A percentile compares a stretch with the other conserved stretches of the same genome.
phyloP scores from a whole-genome alignment of 2,329 filamentous ascomycete species.

The Diaporthe capsici region DNA sequence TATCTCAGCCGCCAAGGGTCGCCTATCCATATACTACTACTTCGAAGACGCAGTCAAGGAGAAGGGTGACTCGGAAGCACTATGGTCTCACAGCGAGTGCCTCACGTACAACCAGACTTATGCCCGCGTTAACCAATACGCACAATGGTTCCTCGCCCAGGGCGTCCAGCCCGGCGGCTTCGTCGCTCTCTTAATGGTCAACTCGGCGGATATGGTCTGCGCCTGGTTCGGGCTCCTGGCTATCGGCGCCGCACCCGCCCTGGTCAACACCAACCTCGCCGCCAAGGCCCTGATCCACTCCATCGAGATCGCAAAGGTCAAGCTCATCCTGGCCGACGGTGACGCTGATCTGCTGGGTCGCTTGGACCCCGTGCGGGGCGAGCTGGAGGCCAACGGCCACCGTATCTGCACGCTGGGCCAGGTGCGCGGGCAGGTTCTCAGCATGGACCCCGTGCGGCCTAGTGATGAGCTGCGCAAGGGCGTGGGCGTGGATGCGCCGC shows the following conservation, averaged over 20 bases:
- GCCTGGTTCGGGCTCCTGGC: slow-evolving; percentile 75
- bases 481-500: slow-evolving; percentile 67
- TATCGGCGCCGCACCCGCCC: slow-evolving; percentile 77
- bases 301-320: slow-evolving; percentile 69
- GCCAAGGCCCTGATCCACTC: slow-evolving; percentile 77
- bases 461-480: slow-evolving; percentile 67
- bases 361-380: slow-evolving; percentile 69
- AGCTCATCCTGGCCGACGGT: slow-evolving; percentile 71
- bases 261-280: slow-evolving; percentile 79
- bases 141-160: slow-evolving; percentile 71
- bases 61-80: slow-evolving; percentile 67
- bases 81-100: slow-evolving; percentile 76
- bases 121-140: slow-evolving; percentile 71
- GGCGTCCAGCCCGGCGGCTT: slow-evolving; percentile 72
- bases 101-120: slow-evolving; percentile 72
- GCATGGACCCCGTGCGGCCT: slow-evolving; percentile 64
- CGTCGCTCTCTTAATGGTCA: slow-evolving; percentile 77
- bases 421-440: slow-evolving; percentile 57
- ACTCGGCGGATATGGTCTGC: slow-evolving; percentile 77
- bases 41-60: slow-evolving; percentile 70
- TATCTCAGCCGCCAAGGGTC: slow-evolving; percentile 62
- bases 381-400: slow-evolving; percentile 66
- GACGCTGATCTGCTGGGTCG: slow-evolving; percentile 66
- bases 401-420: slow-evolving; percentile 67
- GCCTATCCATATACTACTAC: slow-evolving; percentile 74